A percentile compares a stretch with the other conserved stretches of the same genome.
phyloP scores from a whole-genome alignment of 106 monocot genomes.

The Chionographis japonica region DNA sequence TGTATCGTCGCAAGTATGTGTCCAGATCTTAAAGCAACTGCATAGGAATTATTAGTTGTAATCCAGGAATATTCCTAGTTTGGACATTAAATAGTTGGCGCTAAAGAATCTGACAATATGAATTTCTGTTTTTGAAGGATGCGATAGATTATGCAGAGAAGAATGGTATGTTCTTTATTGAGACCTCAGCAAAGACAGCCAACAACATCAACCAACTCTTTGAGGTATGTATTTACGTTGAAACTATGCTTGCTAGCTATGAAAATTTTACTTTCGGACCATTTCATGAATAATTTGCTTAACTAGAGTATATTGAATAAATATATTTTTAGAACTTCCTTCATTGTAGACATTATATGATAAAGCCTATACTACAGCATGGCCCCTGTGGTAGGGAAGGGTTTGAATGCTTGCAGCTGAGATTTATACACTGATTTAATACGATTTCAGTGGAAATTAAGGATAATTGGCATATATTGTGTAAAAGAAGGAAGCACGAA shows the following conservation, averaged over 20 bases:
- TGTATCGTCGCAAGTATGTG: slow-evolving; percentile 61
- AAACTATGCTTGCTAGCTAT: background rate
- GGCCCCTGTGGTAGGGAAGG: too few relatives aligned
- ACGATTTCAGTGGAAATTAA: too few relatives aligned
- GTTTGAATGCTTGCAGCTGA: too few relatives aligned
- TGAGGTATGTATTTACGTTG: slow-evolving; percentile 55
- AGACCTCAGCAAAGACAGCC: slow-evolving; percentile 98
- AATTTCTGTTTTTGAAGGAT: slow-evolving; percentile 44
- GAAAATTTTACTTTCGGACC: background rate
- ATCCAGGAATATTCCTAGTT: background rate
- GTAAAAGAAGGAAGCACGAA: too few relatives aligned
- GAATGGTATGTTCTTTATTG: slow-evolving; percentile 96
- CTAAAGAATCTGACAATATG: background rate
- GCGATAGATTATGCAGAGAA: slow-evolving; percentile 88
- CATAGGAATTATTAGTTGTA: background rate
- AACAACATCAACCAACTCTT: slow-evolving; percentile 97
- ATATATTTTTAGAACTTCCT: too few relatives aligned
- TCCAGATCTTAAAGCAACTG: background rate
- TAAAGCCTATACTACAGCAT: too few relatives aligned
- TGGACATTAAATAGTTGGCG: background rate
- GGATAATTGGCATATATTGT: too few relatives aligned
- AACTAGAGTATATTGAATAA: too few relatives aligned
- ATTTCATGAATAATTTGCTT: too few relatives aligned
- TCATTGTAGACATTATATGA: too few relatives aligned
- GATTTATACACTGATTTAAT: too few relatives aligned